Base-by-base conservation (phyloP, 371 early-diverging fungal species). In the Mortierella sp. region DNA sequence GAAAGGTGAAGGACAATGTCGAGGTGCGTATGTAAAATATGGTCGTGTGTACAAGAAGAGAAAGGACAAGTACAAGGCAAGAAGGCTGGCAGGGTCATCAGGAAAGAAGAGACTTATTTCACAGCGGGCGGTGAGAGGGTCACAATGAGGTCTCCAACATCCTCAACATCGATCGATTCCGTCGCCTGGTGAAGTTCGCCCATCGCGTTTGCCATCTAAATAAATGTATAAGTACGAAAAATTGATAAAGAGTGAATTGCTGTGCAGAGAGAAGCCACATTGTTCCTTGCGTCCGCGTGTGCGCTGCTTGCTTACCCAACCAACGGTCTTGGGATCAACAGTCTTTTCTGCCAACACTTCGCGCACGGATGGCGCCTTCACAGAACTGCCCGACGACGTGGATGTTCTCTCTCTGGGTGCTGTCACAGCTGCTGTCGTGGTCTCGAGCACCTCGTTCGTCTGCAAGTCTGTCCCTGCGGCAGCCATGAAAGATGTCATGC, bases 321-420 rank as follows among this genome's bases (percentile, higher is more conserved):
- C 80, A 75, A 79, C 69, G 2, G 80, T 75, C 67, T 79, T 79
- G 24, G 75, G 71, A 64, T 79, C 80, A 11, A 79, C 80, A 53
- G 80, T 79, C 71, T 79, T 79, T 48, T 79, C 80, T 21, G 75
- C 69, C 70, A 79, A 69, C 26, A 79, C 72, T 37, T 79, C 80
- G 21, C 80, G 80, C 48, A 79, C 80, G 5, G 80, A 79, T 24
- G 80, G 80, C 5, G 80, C 80, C 71, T 79, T 79, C 53, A 75
- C 31, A 26, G 80, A 79, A 40, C 54, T 74, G 0, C 79, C 69
- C 11, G 79, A 79, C 9, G 80, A 79, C 1, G 80, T 79, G 10
- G 73, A 69, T 21, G 72, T 26, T 21, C 64, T 44, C n/a, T 75
- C 55, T 24, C 61, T 37, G 24, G 64, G 64, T 2, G 26, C 26